Conservation (phyloP, 139 green algal species). For the Micromonas pusilla region DNA sequence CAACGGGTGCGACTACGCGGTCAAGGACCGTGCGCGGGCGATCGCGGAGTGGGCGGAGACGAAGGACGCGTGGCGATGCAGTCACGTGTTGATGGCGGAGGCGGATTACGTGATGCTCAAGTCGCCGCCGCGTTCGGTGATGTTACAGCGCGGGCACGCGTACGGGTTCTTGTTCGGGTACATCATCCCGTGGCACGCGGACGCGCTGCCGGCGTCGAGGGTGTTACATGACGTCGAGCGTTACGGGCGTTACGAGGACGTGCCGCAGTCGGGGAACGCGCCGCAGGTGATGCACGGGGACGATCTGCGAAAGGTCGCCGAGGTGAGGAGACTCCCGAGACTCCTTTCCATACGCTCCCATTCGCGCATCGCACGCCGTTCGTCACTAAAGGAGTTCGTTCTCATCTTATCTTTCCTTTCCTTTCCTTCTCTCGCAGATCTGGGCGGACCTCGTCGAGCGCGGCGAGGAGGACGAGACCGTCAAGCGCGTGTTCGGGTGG, state of each 20-base stretch:
- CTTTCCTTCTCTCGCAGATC: too few relatives aligned
- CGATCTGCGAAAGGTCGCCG: slow-evolving; percentile 54
- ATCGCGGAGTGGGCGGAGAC: slow-evolving; percentile 21
- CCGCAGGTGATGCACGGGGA: slow-evolving; percentile 55
- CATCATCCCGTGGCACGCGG: slow-evolving; percentile 27
- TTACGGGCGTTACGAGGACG: slow-evolving; percentile 33
- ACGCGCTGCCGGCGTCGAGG: slow-evolving; percentile 17
- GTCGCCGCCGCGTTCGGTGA: slow-evolving; percentile 1
- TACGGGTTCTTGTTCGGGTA: slow-evolving; percentile 29
- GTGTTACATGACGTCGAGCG: slow-evolving; percentile 43
- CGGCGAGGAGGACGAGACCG: slow-evolving; percentile 22
- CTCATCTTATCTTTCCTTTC: too few relatives aligned
- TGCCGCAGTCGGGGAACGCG: slow-evolving; percentile 53
- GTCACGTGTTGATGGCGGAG: slow-evolving; percentile 30
- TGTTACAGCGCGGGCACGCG: not conserved
- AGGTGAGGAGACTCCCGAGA: not conserved
- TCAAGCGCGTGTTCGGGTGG: slow-evolving; percentile 60
- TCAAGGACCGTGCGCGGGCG: slow-evolving; percentile 25
- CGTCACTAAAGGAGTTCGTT: too few relatives aligned
- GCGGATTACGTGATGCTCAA: slow-evolving; percentile 28
- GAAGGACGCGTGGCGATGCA: slow-evolving; percentile 14
- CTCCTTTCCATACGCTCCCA: too few relatives aligned
- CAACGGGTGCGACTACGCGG: slow-evolving; percentile 30
- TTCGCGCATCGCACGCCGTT: too few relatives aligned
- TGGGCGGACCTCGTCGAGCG: slow-evolving; percentile 1